A percentile compares a stretch with the other conserved stretches of the same genome.
These are phyloP conservation scores for Carpinus fangiana DNA, from an alignment of 306 rosid species.

Conservation along the genomic window DNA sequence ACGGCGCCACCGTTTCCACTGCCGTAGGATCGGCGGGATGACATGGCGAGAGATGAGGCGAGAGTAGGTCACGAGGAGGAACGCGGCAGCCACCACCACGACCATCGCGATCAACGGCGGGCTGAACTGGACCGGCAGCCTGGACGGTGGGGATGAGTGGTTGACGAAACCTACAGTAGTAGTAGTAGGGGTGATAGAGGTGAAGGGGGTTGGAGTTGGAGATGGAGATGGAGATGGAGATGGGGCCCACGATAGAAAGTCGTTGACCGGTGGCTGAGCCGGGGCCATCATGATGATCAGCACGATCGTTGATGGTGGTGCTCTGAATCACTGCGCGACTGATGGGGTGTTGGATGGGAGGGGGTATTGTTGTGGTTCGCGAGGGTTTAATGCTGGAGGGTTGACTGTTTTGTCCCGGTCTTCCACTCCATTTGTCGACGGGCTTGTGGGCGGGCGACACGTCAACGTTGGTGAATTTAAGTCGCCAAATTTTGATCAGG, in stretches of 20 bases:
- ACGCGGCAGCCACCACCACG: conserved; percentile 80
- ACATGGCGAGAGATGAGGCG: conserved; percentile 88
- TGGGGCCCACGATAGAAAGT: conserved; percentile 29
- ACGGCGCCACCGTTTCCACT: conserved; percentile 42
- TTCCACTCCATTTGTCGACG: conserved; percentile 1
- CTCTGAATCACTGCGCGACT: too few species aligned
- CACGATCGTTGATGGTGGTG: not conserved
- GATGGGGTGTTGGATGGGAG: not conserved
- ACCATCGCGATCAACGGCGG: conserved; percentile 94
- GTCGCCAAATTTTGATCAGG: not conserved
- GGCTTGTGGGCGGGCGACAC: conserved; percentile 9
- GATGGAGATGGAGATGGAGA: not conserved
- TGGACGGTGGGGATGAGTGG: conserved; percentile 41
- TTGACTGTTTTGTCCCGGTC: conserved; percentile 20
- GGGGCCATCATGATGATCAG: conserved; percentile 26
- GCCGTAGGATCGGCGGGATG: conserved; percentile 49
- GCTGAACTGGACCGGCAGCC: conserved; percentile 69
- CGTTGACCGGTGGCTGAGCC: conserved; percentile 26
- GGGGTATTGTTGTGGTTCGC: too few species aligned
- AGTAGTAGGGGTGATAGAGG: conserved; percentile 1
- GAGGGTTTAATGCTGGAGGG: conserved; percentile 13
- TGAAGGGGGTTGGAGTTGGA: conserved; percentile 20
- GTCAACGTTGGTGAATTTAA: conserved; percentile 31
- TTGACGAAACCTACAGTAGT: not conserved
- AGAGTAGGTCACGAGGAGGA: conserved; percentile 74